These are phyloP conservation scores for Stentor roeselii DNA, from an alignment of 73 alveolate genomes.

Conservation along the genomic window DNA sequence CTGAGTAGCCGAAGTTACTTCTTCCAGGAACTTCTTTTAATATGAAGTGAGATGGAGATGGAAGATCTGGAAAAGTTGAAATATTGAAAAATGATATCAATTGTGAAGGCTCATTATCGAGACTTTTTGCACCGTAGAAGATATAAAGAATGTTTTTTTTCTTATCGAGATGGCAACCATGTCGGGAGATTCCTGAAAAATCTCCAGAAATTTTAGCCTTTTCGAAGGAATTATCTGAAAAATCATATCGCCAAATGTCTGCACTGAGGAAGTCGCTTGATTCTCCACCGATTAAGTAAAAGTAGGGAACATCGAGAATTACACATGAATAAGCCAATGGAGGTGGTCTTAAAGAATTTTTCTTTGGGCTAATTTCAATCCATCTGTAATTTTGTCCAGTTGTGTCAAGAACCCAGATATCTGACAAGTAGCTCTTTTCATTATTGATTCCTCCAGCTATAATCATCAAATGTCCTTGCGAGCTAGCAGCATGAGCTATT, in stretches of 20 bases:
- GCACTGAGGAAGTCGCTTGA: too few relatives aligned
- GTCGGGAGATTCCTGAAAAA: too few relatives aligned
- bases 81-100: too few relatives aligned
- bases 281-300: background rate
- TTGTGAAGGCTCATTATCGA: background rate
- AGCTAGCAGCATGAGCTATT: background rate
- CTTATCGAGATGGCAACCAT: background rate
- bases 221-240: background rate
- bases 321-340: background rate
- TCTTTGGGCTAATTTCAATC: background rate
- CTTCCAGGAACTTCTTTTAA: background rate
- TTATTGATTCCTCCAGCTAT: background rate
- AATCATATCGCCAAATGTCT: background rate
- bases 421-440: background rate
- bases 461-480: background rate
- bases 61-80: background rate
- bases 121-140: background rate
- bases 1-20: background rate
- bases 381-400: background rate
- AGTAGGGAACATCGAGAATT: background rate
- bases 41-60: background rate
- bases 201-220: background rate
- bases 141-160: too few relatives aligned
- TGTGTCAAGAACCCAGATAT: background rate
- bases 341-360: background rate